These are phyloP conservation scores for Chloromonas sp. DNA, from an alignment of 163 green algal genomes.

Conservation along the genomic window DNA sequence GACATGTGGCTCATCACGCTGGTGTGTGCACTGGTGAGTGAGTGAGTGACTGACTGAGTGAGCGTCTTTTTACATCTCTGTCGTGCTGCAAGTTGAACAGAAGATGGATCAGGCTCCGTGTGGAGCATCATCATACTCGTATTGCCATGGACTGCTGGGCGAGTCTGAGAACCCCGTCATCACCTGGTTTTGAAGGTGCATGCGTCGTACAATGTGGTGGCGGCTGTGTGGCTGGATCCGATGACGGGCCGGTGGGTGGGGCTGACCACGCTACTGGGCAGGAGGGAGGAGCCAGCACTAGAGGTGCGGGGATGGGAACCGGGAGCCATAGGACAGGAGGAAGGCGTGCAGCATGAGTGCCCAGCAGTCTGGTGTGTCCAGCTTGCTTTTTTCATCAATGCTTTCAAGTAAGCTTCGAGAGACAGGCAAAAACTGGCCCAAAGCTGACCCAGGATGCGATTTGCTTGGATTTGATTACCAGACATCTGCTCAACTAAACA, in stretches of 20 bases:
- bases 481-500: too few relatives aligned
- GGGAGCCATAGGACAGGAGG: background rate
- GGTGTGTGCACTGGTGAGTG: constrained; percentile 9
- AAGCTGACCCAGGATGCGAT: too few relatives aligned
- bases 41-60: too few relatives aligned
- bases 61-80: too few relatives aligned
- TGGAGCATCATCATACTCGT: background rate
- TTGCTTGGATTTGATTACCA: too few relatives aligned
- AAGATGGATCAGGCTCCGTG: background rate
- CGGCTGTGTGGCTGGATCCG: background rate
- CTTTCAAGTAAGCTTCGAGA: too few relatives aligned
- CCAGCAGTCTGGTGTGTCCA: too few relatives aligned
- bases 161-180: too few relatives aligned
- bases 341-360: background rate
- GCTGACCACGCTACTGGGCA: background rate
- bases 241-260: background rate
- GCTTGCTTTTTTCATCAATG: too few relatives aligned
- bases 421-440: too few relatives aligned
- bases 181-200: background rate
- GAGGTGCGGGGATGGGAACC: background rate
- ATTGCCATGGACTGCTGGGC: too few relatives aligned
- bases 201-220: constrained; percentile 17
- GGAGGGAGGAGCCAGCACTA: background rate
- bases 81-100: background rate
- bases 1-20: constrained; percentile 38